These are phyloP conservation scores for Chromosphaera perkinsii DNA, from an alignment of 208 protist species.

Conservation along the genomic window DNA sequence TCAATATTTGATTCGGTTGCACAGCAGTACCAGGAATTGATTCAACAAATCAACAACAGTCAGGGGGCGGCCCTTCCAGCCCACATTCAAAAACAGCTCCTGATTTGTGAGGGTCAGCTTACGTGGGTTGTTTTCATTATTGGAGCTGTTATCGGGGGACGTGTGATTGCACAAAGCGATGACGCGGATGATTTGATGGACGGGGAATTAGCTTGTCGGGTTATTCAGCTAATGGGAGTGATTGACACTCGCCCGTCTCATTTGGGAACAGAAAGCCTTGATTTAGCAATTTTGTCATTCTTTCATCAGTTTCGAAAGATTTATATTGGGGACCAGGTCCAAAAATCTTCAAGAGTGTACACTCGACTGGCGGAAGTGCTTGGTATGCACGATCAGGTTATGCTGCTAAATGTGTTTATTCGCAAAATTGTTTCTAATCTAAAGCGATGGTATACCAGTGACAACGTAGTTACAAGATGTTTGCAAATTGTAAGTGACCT, in stretches of 20 bases:
- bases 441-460: constrained; percentile 23
- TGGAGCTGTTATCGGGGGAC: constrained; percentile 4
- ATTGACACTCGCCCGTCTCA: background rate
- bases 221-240: constrained; percentile 19
- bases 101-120: background rate
- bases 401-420: constrained; percentile 43
- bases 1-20: constrained; percentile 1
- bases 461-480: constrained; percentile 42
- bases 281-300: constrained; percentile 17
- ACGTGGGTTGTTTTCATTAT: constrained; percentile 25
- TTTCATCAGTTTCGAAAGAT: constrained; percentile 20
- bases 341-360: constrained; percentile 23
- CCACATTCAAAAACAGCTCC: background rate
- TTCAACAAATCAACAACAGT: background rate
- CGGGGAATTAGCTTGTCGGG: background rate
- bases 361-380: constrained; percentile 1
- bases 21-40: constrained; percentile 8
- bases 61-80: background rate
- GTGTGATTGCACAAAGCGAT: background rate
- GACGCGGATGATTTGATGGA: constrained; percentile 23
- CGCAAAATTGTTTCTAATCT: constrained; percentile 43
- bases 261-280: background rate
- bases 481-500: constrained; percentile 51
- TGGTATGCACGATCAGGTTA: constrained; percentile 31
- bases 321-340: constrained; percentile 20